Base-by-base conservation (phyloP, 192 early-diverging fungal species). In the Coemansia asiatica region DNA sequence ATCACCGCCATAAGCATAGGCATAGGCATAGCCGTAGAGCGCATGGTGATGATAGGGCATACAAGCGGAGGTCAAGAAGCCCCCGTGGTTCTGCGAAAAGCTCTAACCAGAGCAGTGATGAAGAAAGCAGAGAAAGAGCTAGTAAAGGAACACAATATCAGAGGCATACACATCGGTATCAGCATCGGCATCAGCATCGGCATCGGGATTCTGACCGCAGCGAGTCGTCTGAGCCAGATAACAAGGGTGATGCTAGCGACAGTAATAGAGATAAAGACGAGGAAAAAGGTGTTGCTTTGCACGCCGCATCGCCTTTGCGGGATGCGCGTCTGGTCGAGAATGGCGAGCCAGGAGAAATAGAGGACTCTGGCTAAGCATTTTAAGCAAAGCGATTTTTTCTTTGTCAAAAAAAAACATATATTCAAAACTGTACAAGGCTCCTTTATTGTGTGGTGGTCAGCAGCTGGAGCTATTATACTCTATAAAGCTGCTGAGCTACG, bases 261-360 rank as follows among this genome's bases (percentile, higher is more conserved):
- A 47, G 33, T 4, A 57, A 2, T 2, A 19, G 13, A 29, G 13
- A 10, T 21, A 57, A 57, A 31, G 21, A 33, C 5, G 12, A 44
- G 6, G 40, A 44, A 16, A 13, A 44, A 13, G 15, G 40, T 5
- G 10, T 12, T 16, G 40, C 35, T 36, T 36, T 10, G 10, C 35
- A 36, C 6, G 10, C 35, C 10, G 5, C 28, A 8, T 33, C 56
- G 1, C 38, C 44, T 6, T 23, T 29, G 22, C 44, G 27, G 7
- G 2, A 19, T 4, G 60, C 22, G 6, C 67, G 65, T 13, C 33
- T 63, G 8, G 73, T 81, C 16, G 78, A 75, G 23, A 69, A 72
- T 31, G 78, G 78, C 29, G 78, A 81, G 49, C 78, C 73, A 25
- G 78, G 78, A n/a, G 78, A 81, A 51, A 81, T 81, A 12, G 78